Evolutionary conservation across 2,329 filamentous ascomycete genomes (phyloP).

Genomic region (Sphaerulina vaccinii): DNA sequence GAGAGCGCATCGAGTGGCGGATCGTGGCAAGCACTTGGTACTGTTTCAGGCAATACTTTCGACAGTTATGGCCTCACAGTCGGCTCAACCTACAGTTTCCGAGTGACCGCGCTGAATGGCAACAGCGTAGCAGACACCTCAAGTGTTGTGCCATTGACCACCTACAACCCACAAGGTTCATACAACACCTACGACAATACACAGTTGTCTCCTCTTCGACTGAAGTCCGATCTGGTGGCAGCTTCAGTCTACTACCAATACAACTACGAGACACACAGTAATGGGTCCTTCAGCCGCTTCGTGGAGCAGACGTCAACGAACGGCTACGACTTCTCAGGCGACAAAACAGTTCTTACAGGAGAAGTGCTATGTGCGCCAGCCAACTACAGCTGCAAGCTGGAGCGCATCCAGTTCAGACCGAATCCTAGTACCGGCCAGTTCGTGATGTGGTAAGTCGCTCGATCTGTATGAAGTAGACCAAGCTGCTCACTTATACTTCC

Average conservation of each 20-base stretch:
- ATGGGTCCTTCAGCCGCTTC: constrained; percentile 21
- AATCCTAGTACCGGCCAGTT: constrained; percentile 18
- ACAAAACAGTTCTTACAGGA: constrained; percentile 18
- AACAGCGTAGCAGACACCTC: constrained; percentile 15
- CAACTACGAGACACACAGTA: constrained; percentile 20
- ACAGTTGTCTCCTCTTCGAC: background rate
- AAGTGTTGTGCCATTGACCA: constrained; percentile 9
- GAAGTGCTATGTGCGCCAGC: constrained; percentile 11
- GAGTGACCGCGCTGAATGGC: constrained; percentile 18
- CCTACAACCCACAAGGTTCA: constrained; percentile 9
- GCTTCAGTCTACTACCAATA: constrained; percentile 27
- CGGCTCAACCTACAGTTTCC: constrained; percentile 12
- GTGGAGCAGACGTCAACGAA: constrained; percentile 25
- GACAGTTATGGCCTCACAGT: constrained; percentile 18
- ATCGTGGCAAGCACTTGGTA: constrained; percentile 14
- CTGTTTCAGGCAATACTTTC: constrained; percentile 15
- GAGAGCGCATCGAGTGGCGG: constrained; percentile 13
- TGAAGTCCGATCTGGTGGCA: constrained; percentile 20
- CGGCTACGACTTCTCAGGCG: constrained; percentile 24
- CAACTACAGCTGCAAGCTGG: constrained; percentile 24
- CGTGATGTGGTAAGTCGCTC: constrained; percentile 18
- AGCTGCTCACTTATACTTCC: background rate
- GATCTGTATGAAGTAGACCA: background rate
- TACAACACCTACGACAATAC: constrained; percentile 27
- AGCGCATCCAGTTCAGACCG: constrained; percentile 17